Conservation (phyloP, 352 stramenopile species). For the Plasmopara halstedii region DNA sequence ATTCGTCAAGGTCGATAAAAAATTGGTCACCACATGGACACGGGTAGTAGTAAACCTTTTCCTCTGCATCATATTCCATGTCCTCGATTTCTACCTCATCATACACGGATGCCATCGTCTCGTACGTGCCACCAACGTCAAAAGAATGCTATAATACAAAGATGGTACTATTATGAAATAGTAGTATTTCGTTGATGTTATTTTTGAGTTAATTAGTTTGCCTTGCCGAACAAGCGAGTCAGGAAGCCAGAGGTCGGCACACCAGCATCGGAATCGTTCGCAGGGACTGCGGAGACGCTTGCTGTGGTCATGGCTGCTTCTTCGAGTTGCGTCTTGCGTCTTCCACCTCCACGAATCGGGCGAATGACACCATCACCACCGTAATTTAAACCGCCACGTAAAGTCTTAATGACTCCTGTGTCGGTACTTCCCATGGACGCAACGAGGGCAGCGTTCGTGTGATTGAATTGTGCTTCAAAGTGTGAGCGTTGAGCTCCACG, state of each 20-base stretch:
- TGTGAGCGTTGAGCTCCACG: conserved; percentile 68
- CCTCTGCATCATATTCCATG: conserved; percentile 93
- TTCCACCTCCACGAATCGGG: conserved; percentile 61
- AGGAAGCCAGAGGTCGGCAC: conserved; percentile 35
- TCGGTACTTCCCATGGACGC: conserved; percentile 18
- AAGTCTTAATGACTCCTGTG: conserved; percentile 49
- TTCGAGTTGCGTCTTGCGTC: conserved; percentile 43
- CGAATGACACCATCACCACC: conserved; percentile 57
- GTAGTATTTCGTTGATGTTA: neutral
- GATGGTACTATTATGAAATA: no score
- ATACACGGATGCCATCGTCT: conserved; percentile 85
- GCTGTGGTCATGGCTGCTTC: conserved; percentile 13
- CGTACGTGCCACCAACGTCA: conserved; percentile 9
- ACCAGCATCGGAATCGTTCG: conserved; percentile 1
- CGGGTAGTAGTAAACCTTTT: conserved; percentile 94
- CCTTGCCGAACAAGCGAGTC: conserved; percentile 49
- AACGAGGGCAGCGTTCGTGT: conserved; percentile 27
- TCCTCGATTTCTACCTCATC: conserved; percentile 98
- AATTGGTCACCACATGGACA: conserved; percentile 97
- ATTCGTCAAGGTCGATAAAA: conserved; percentile 79
- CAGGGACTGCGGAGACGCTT: conserved; percentile 1
- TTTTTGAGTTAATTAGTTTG: conserved; percentile 11
- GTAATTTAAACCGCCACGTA: conserved; percentile 62
- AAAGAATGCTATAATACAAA: no score
- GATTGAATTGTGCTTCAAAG: conserved; percentile 60